phyloP scores from a whole-genome alignment of 2,329 filamentous ascomycete species.

The Xylariaceae sp. region DNA sequence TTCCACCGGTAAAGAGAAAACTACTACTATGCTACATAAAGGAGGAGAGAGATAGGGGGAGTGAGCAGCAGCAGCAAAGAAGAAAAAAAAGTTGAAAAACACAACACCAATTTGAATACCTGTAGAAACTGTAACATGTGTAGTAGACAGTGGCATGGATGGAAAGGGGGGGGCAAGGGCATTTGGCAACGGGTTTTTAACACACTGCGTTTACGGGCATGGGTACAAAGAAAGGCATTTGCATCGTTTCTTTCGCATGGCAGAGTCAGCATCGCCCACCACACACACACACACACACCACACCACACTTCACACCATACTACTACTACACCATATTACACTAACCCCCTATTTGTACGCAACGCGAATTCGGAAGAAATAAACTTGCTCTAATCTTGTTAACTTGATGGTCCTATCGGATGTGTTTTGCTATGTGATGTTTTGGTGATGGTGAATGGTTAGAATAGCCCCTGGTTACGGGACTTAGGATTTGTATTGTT shows the following conservation, averaged over 20 bases:
- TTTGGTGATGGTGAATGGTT: no score
- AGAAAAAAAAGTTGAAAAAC: conserved; percentile 2
- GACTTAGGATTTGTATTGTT: no score
- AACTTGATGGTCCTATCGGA: no score
- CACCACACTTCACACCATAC: no score
- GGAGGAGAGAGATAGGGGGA: background rate
- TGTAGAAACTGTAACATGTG: conserved; percentile 11
- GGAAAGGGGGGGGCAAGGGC: conserved; percentile 2
- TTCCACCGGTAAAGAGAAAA: background rate
- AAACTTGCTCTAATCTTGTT: conserved; percentile 11
- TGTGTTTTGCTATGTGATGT: no score
- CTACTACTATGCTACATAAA: background rate
- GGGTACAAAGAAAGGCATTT: conserved; percentile 12
- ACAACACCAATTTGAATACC: conserved; percentile 18
- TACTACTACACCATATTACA: no score
- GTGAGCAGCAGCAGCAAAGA: background rate
- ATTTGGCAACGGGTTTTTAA: background rate
- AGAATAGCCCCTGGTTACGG: no score
- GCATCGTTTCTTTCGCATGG: conserved; percentile 12
- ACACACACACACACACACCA: no score
- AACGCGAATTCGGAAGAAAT: conserved; percentile 8
- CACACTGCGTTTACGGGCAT: background rate
- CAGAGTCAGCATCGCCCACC: conserved; percentile 1
- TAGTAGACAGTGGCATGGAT: conserved; percentile 17
- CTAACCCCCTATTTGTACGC: conserved; percentile 1